Percentiles rank a stretch among this genome's conserved stretches.
phyloP scores from a whole-genome alignment of 768 basidiomycete genomes.

The Naematelia aurantialba region DNA sequence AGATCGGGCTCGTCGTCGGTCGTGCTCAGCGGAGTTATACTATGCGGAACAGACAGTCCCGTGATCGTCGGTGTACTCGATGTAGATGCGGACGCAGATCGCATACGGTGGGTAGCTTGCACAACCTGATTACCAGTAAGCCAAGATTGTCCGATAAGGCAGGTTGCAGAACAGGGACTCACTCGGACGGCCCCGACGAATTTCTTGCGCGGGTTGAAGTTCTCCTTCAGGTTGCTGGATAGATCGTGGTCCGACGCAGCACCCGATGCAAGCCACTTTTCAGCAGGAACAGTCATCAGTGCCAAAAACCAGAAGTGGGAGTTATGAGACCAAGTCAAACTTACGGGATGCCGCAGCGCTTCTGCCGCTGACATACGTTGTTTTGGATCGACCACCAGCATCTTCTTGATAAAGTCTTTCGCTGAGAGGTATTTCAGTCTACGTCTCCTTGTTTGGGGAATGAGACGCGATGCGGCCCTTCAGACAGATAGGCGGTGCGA shows the following conservation, averaged over 20 bases:
- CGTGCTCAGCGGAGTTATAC: slow-evolving; percentile 31
- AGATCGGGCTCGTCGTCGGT: slow-evolving; percentile 25
- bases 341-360: slow-evolving; percentile 65
- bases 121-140: slow-evolving; percentile 25
- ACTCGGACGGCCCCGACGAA: slow-evolving; percentile 34
- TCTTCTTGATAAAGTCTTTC: slow-evolving; percentile 71
- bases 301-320: too few species aligned
- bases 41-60: background rate
- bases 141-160: background rate
- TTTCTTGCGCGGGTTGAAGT: slow-evolving; percentile 56
- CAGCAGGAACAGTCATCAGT: too few species aligned
- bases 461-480: too few species aligned
- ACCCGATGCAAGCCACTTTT: slow-evolving; percentile 72
- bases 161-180: slow-evolving; percentile 8
- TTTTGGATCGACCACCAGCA: slow-evolving; percentile 68
- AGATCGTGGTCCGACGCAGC: slow-evolving; percentile 71
- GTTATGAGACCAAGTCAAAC: slow-evolving; percentile 36
- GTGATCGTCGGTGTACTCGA: slow-evolving; percentile 6
- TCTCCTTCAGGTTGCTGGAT: slow-evolving; percentile 65
- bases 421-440: slow-evolving; percentile 62
- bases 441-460: too few species aligned
- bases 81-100: slow-evolving; percentile 16
- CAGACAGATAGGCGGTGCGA: too few species aligned
- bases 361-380: slow-evolving; percentile 69
- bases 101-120: slow-evolving; percentile 36